Evolutionary conservation across 148 eudicot species (phyloP), one percentile per base, ranked within the genome.

Genomic region (Camellia lanceoleosa): DNA sequence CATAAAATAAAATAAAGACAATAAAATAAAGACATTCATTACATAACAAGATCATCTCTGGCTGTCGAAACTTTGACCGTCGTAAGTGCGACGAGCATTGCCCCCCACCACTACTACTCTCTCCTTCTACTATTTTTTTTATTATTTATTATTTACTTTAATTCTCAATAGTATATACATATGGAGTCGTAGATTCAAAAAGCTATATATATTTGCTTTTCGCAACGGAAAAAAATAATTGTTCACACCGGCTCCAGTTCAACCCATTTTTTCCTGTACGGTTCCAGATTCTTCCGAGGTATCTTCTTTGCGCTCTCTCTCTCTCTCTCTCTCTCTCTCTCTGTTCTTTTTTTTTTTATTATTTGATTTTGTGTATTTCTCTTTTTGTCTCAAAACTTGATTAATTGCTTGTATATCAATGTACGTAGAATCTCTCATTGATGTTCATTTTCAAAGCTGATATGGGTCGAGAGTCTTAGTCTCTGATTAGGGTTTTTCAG

Each of bases 261-360:
- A 46, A 42, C 1, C 58, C 38, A 44, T 72, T 4, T 38, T 72
- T 60, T 20, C 52, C 60, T 72, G 42, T 13, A 52, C 60, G 3
- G 58, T 19, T 66, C 46, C 60, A n/a, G 60, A 52, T 51, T 72
- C 75, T 23, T 49, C 42, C 75, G 38, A 71, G 75, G 75, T 72
- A 51, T 51, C 75, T 72, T 52, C 7, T n/a, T 52, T 43, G 5
- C 60, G 52, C 18, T 72, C 14, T 49, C 3, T 41, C 5, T 1
- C 38, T 30, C 38, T 30, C 38, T 30, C 38, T 30, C 38, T 30
- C 38, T 30, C 38, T 30, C 38, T 30, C 38, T 30, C 38, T 30
- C 38, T 30, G 38, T 30, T 30, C 38, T 30, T 30, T 30, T 30
- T 30, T 30, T 68, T 42, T 43, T 43, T 43, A 46, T 2, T 5